Conservation (phyloP, 345 rosid genomes). For the Lepidium didymum region DNA sequence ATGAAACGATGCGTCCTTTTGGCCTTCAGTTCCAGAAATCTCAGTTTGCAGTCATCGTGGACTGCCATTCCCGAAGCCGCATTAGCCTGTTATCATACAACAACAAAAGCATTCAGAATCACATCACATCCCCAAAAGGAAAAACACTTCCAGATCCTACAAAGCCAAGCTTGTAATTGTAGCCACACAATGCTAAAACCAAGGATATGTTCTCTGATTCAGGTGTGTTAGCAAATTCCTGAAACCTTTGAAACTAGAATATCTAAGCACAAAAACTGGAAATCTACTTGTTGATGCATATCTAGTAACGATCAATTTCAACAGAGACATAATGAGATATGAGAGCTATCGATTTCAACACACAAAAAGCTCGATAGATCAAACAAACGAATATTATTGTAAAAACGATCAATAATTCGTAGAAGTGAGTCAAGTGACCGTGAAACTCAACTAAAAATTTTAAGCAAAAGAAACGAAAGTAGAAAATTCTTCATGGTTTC, state of each 20-base stretch:
- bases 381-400: not conserved
- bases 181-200: not conserved
- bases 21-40: slow-evolving; percentile 47
- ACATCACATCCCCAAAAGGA: not conserved
- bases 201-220: not conserved
- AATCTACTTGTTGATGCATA: not conserved
- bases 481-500: slow-evolving; percentile 7
- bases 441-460: not conserved
- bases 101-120: not conserved
- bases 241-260: not conserved
- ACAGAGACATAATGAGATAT: not conserved
- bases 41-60: slow-evolving; percentile 55
- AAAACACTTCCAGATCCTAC: not conserved
- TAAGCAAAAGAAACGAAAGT: not conserved
- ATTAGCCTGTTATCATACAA: slow-evolving; percentile 33
- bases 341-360: not conserved
- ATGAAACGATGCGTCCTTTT: slow-evolving; percentile 49
- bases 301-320: not conserved
- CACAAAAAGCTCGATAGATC: not conserved
- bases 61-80: slow-evolving; percentile 55
- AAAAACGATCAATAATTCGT: not conserved
- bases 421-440: not conserved
- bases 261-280: not conserved
- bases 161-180: not conserved
- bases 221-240: not conserved